Conservation (phyloP, 345 rosid genomes). For the Euclidium syriacum region DNA sequence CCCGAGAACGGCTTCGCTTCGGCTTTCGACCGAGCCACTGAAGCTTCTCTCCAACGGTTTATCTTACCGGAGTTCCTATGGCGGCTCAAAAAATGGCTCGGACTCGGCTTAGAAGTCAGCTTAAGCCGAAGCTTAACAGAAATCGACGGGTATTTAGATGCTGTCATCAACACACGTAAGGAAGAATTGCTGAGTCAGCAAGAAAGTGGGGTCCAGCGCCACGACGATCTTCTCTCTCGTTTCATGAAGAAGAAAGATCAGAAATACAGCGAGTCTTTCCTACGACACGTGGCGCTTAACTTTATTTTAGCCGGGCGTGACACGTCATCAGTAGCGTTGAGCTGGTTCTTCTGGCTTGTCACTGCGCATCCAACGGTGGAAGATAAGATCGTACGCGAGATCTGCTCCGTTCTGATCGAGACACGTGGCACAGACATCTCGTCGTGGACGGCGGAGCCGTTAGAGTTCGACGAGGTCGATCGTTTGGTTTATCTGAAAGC, state of each 20-base stretch:
- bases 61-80: slow-evolving; percentile 77
- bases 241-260: slow-evolving; percentile 84
- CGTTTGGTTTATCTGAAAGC: slow-evolving; percentile 78
- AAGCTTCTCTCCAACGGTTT: slow-evolving; percentile 86
- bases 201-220: slow-evolving; percentile 46
- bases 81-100: slow-evolving; percentile 77
- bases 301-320: slow-evolving; percentile 97
- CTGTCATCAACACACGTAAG: slow-evolving; percentile 64
- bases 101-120: slow-evolving; percentile 81
- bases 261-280: slow-evolving; percentile 55
- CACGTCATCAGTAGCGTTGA: slow-evolving; percentile 85
- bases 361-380: slow-evolving; percentile 62
- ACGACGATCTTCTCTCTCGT: slow-evolving; percentile 81
- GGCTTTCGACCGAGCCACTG: slow-evolving; percentile 90
- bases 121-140: slow-evolving; percentile 67
- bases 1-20: slow-evolving; percentile 74
- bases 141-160: slow-evolving; percentile 58
- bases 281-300: slow-evolving; percentile 81
- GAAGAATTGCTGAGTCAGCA: slow-evolving; percentile 57
- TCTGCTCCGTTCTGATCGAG: slow-evolving; percentile 52
- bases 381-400: slow-evolving; percentile 65
- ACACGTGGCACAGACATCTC: slow-evolving; percentile 63
- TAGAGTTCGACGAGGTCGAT: slow-evolving; percentile 72
- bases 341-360: slow-evolving; percentile 93
- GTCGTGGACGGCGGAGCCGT: slow-evolving; percentile 67